Evolutionary conservation across 345 rosid genomes (phyloP).

Genomic region (Bruguiera gymnorhiza): DNA sequence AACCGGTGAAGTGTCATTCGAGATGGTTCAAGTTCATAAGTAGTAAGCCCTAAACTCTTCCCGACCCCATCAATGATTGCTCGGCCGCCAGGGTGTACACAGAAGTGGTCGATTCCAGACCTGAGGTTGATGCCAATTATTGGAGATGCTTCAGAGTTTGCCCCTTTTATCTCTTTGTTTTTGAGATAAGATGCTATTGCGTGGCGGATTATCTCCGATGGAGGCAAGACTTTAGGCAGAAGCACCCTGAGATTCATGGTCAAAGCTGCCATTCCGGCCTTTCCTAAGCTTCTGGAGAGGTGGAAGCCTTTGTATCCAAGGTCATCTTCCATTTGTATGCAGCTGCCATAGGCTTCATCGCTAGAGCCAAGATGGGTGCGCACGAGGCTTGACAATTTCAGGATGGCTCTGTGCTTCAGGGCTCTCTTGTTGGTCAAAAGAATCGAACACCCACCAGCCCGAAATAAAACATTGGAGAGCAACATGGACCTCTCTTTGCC

Average conservation of each 20-base stretch:
- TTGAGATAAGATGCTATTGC: not conserved
- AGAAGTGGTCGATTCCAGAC: slow-evolving; percentile 27
- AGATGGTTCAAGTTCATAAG: slow-evolving; percentile 28
- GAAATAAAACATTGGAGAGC: slow-evolving; percentile 36
- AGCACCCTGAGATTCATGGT: slow-evolving; percentile 15
- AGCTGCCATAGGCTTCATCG: slow-evolving; percentile 26
- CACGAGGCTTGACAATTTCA: slow-evolving; percentile 22
- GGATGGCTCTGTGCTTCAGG: slow-evolving; percentile 17
- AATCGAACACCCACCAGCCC: slow-evolving; percentile 38
- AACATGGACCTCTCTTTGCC: slow-evolving; percentile 39
- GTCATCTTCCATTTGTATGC: slow-evolving; percentile 28
- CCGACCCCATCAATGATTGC: slow-evolving; percentile 31
- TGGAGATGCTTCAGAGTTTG: slow-evolving; percentile 19
- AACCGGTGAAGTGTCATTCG: slow-evolving; percentile 38
- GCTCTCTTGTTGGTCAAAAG: slow-evolving; percentile 26
- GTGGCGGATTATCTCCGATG: slow-evolving; percentile 28
- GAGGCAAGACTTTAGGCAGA: slow-evolving; percentile 42
- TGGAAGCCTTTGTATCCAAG: slow-evolving; percentile 25
- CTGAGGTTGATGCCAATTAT: slow-evolving; percentile 36
- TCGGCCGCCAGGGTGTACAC: slow-evolving; percentile 31
- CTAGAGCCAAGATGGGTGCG: slow-evolving; percentile 35
- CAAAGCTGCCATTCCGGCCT: slow-evolving; percentile 24
- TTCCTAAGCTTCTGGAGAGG: slow-evolving; percentile 19
- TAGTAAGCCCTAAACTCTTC: slow-evolving; percentile 12
- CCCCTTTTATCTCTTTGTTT: slow-evolving; percentile 24